These are phyloP conservation scores for Cystobasidium sp. DNA, from an alignment of 1,284 basidiomycete species.

Conservation along the genomic window DNA sequence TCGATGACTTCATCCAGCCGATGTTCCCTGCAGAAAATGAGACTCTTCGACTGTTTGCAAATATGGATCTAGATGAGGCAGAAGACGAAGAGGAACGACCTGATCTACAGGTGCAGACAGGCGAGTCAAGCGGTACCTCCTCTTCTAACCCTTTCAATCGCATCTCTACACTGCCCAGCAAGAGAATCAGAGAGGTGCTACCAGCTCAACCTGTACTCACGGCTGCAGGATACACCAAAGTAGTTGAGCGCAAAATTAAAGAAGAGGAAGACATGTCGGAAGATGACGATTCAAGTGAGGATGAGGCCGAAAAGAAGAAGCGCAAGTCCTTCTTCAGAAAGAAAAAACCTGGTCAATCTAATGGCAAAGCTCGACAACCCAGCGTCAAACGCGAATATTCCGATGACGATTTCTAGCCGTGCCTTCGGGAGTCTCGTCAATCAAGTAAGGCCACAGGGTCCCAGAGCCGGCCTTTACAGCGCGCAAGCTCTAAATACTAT, in stretches of 20 bases:
- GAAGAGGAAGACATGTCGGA: conserved; percentile 10
- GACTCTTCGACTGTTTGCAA: neutral
- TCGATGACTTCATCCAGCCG: conserved; percentile 27
- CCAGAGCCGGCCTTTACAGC: neutral
- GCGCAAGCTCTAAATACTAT: no score
- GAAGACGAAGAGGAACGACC: conserved; percentile 19
- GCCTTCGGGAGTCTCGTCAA: neutral
- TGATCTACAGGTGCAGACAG: neutral
- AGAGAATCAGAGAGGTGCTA: neutral
- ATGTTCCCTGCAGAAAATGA: conserved; percentile 25
- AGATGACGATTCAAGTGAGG: conserved; percentile 47
- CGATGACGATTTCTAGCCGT: neutral
- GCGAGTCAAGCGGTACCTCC: neutral
- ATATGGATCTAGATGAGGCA: conserved; percentile 5
- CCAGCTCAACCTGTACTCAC: conserved; percentile 6
- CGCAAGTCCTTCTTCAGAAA: conserved; percentile 7
- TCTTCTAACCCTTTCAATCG: conserved; percentile 7
- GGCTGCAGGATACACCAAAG: conserved; percentile 14
- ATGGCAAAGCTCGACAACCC: neutral
- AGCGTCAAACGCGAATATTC: conserved; percentile 1
- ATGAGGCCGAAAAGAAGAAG: conserved; percentile 30
- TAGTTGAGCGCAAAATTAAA: neutral
- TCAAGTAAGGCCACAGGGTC: no score
- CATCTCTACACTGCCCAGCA: neutral
- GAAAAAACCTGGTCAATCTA: conserved; percentile 2